Evolutionary conservation across 2,329 filamentous ascomycete genomes (phyloP).

Genomic region (Fusarium aywerte): DNA sequence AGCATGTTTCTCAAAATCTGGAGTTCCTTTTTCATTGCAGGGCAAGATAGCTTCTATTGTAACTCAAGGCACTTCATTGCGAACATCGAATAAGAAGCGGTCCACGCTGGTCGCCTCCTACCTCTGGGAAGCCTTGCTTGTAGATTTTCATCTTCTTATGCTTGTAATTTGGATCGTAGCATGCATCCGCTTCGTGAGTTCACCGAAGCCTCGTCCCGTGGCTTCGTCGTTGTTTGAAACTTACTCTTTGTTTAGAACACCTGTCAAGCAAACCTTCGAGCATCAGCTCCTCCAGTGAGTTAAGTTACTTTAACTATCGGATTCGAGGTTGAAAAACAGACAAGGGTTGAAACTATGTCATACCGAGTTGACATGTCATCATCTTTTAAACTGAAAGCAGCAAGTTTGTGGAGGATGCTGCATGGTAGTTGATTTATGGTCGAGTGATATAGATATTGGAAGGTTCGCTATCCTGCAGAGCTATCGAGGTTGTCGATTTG

Average conservation of each 20-base stretch:
- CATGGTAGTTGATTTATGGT: too few relatives aligned
- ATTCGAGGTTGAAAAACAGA: neutral
- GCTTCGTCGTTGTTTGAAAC: conserved; percentile 38
- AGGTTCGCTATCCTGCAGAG: neutral
- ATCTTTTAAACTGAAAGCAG: neutral
- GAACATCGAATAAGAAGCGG: neutral
- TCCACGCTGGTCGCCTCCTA: neutral
- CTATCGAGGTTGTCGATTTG: too few relatives aligned
- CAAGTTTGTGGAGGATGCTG: too few relatives aligned
- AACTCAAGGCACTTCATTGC: too few relatives aligned
- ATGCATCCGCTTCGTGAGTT: neutral
- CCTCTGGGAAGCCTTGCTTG: neutral
- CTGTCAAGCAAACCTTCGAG: neutral
- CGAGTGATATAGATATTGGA: neutral
- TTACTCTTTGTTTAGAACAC: conserved; percentile 23
- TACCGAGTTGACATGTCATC: neutral
- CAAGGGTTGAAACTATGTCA: too few relatives aligned
- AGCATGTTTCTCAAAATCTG: neutral
- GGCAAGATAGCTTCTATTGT: neutral
- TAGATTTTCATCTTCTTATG: too few relatives aligned
- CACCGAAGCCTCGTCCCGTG: neutral
- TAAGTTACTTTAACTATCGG: neutral
- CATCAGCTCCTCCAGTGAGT: neutral
- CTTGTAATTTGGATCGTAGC: neutral
- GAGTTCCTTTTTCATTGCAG: neutral